phyloP scores from a whole-genome alignment of 2,329 filamentous ascomycete species.

The Colletotrichum magnum region DNA sequence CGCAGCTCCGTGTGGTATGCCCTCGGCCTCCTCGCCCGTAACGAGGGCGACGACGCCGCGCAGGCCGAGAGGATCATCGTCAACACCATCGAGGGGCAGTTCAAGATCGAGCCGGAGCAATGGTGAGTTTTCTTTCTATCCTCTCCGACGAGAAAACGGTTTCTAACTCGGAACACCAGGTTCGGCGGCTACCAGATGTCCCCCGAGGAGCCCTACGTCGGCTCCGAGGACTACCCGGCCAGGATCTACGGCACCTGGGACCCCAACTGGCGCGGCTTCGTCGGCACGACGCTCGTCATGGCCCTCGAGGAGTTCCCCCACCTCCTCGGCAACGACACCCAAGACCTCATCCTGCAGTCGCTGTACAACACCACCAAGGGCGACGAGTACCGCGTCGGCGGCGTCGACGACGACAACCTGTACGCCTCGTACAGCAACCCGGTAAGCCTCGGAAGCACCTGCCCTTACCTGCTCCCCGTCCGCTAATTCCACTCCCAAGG shows the following conservation, averaged over 20 bases:
- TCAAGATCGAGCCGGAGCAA: constrained; percentile 64
- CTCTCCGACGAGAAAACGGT: too few species aligned
- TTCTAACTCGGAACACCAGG: constrained; percentile 43
- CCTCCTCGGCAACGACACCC: constrained; percentile 55
- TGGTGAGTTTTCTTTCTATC: constrained; percentile 60
- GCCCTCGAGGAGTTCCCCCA: constrained; percentile 70
- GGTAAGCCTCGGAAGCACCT: constrained; percentile 43
- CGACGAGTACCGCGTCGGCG: constrained; percentile 73
- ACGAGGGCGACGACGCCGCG: constrained; percentile 61
- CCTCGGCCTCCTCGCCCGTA: constrained; percentile 69
- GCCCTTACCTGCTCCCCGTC: too few species aligned
- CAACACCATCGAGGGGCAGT: constrained; percentile 67
- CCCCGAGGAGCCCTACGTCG: constrained; percentile 71
- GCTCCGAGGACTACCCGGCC: constrained; percentile 63
- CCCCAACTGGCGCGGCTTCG: constrained; percentile 75
- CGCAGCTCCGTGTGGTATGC: constrained; percentile 72
- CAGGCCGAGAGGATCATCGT: constrained; percentile 68
- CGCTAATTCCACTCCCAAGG: background rate
- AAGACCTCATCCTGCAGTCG: constrained; percentile 64
- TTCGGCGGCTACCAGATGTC: constrained; percentile 67
- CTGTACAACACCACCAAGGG: constrained; percentile 69
- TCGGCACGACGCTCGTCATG: constrained; percentile 71
- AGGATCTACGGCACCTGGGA: constrained; percentile 72
- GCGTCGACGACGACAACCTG: constrained; percentile 72
- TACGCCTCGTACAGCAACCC: constrained; percentile 75